Base-by-base conservation (phyloP, 2,329 filamentous ascomycete species). In the Dactylellina cionopaga region DNA sequence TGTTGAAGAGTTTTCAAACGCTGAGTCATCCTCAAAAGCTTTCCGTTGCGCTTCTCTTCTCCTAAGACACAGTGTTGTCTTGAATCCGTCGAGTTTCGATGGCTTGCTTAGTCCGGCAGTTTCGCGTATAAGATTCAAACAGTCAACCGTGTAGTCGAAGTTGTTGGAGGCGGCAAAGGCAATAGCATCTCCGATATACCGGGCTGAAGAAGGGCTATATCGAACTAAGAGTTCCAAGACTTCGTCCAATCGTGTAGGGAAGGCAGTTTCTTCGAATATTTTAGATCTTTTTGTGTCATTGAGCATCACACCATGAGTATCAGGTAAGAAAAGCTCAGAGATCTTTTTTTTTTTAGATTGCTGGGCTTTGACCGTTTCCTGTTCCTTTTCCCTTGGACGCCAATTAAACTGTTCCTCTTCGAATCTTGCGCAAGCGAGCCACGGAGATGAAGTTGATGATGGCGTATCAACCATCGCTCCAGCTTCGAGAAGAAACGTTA, bases 361-460 rank as follows among this genome's bases (percentile, higher is more conserved):
- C 11, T 22, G 43, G 19, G 43, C 9, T 46, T 22, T 3, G 11
- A 5, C 17, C 5, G 24, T 22, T 10, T 46, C 17, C 15, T 51
- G 22, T 4, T 5, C 6, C 11, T 3, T 51, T 29, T n/a, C 9
- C 4, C 15, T 10, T 29, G 9, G 22, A 29, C n/a, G 33, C 51
- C 51, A 41, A 55, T 55, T 55, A 31, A 29, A 25, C 1, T 55
- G 31, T 41, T 55, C 51, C 6, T n/a, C 33, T 17, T 55, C 51
- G n/a, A 55, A 55, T 2, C 19, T n/a, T 22, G 51, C 51, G 0
- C 83, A 85, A 49, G 84, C 85, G 66, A 82, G 86, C 2, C 77
- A 84, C 9, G 80, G 83, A 39, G 83, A 83, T 39, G 82, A 87
- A 1, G 85, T 87, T 5, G 7, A 11, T 4, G 37, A 33, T 15